Evolutionary conservation across 441 rosid genomes (phyloP).

Genomic region (Corymbia citriodora): DNA sequence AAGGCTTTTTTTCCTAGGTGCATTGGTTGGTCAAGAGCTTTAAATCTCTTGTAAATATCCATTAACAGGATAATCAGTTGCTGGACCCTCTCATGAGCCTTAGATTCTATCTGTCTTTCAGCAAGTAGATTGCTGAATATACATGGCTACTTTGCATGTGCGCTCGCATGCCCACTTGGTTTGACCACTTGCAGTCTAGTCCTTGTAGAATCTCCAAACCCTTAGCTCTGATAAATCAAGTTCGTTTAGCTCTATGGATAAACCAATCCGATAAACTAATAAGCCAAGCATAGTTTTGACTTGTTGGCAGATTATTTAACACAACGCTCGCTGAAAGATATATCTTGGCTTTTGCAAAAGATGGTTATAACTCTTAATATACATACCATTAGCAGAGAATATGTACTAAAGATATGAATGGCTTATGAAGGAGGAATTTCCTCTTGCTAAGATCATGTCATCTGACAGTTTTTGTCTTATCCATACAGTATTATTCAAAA

Average conservation of each 20-base stretch:
- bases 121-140: not conserved
- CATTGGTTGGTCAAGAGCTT: not conserved
- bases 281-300: not conserved
- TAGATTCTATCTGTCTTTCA: not conserved
- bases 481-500: constrained; percentile 74
- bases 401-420: not conserved
- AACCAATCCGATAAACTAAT: not conserved
- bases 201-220: not conserved
- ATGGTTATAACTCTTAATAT: not conserved
- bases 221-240: not conserved
- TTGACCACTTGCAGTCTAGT: not conserved
- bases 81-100: not conserved
- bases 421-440: not conserved
- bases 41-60: not conserved
- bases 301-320: not conserved
- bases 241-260: not conserved
- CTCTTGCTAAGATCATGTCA: not conserved
- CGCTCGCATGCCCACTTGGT: not conserved
- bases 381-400: not conserved
- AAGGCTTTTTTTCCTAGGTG: not conserved
- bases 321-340: not conserved
- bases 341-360: not conserved
- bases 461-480: not conserved
- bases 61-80: not conserved
- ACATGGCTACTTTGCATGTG: not conserved